Conservation (phyloP, 768 basidiomycete species). For the Favolaschia claudopus region DNA sequence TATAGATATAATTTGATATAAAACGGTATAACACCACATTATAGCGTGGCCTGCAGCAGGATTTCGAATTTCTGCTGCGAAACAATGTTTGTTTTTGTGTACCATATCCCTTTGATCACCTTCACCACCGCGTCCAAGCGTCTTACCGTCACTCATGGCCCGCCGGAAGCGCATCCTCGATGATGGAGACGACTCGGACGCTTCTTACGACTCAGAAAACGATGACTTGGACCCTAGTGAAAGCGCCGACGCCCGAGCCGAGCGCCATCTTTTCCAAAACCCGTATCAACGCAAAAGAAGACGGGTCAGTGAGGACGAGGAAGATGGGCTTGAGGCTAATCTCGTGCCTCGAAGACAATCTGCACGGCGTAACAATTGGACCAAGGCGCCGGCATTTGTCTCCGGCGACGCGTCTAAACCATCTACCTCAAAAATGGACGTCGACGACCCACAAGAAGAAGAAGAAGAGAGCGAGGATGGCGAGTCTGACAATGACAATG, state of each 20-base stretch:
- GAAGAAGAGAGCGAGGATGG: conserved; percentile 41
- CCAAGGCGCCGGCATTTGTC: conserved; percentile 81
- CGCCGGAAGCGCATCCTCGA: conserved; percentile 79
- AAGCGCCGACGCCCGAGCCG: conserved; percentile 72
- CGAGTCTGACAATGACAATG: conserved; percentile 44
- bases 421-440: conserved; percentile 51
- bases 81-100: too few relatives aligned
- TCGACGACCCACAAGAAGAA: conserved; percentile 36
- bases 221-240: conserved; percentile 52
- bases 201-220: conserved; percentile 63
- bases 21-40: too few relatives aligned
- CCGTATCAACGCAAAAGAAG: conserved; percentile 78
- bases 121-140: too few relatives aligned
- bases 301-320: conserved; percentile 71
- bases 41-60: too few relatives aligned
- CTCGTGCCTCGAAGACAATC: conserved; percentile 31
- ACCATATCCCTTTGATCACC: too few relatives aligned
- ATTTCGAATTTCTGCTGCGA: too few relatives aligned
- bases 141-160: conserved; percentile 70
- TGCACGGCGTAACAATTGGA: conserved; percentile 66
- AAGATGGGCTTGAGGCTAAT: conserved; percentile 61
- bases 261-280: conserved; percentile 78
- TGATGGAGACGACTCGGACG: conserved; percentile 76
- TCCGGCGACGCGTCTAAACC: conserved; percentile 54
- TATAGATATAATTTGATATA: background rate